Evolutionary conservation across 1,139 yeast species (phyloP).

Genomic region (Protomyces pachydermus): DNA sequence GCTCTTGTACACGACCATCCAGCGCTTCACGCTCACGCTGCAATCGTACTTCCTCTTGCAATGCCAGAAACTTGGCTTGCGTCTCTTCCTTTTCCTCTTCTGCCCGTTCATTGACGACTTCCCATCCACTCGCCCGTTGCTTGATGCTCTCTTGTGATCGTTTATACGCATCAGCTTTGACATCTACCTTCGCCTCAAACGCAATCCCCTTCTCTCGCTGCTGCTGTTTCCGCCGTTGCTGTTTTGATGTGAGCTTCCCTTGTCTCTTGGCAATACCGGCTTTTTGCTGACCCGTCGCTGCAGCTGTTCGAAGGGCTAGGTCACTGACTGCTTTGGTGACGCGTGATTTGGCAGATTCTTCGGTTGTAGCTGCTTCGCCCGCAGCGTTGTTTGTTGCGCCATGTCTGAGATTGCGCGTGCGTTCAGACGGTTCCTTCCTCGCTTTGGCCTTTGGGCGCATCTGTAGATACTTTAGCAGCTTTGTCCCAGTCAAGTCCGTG

Average conservation of each 20-base stretch:
- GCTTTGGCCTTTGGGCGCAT: constrained; percentile 5
- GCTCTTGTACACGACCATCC: background rate
- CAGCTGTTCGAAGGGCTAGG: constrained; percentile 13
- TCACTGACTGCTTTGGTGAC: constrained; percentile 11
- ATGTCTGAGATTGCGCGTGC: constrained; percentile 23
- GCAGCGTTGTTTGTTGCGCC: background rate
- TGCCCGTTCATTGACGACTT: constrained; percentile 10
- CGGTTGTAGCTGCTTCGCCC: background rate
- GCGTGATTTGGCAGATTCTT: constrained; percentile 10
- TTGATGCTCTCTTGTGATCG: constrained; percentile 20
- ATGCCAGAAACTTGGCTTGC: background rate
- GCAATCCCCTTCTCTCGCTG: constrained; percentile 11
- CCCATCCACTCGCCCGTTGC: constrained; percentile 17
- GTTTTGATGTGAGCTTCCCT: constrained; percentile 12
- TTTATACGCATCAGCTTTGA: constrained; percentile 19
- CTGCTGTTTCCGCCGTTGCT: constrained; percentile 14
- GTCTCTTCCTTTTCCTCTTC: constrained; percentile 6
- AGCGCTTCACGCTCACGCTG: background rate
- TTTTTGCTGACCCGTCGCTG: background rate
- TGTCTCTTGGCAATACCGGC: background rate
- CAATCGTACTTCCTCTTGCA: background rate
- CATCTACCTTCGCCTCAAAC: constrained; percentile 15
- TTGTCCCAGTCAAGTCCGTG: background rate
- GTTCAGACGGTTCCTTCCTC: constrained; percentile 15
- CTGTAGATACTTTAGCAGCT: background rate